A percentile compares a stretch with the other conserved stretches of the same genome.
Conservation (phyloP, 2,329 filamentous ascomycete species). For the Fusarium sp. region DNA sequence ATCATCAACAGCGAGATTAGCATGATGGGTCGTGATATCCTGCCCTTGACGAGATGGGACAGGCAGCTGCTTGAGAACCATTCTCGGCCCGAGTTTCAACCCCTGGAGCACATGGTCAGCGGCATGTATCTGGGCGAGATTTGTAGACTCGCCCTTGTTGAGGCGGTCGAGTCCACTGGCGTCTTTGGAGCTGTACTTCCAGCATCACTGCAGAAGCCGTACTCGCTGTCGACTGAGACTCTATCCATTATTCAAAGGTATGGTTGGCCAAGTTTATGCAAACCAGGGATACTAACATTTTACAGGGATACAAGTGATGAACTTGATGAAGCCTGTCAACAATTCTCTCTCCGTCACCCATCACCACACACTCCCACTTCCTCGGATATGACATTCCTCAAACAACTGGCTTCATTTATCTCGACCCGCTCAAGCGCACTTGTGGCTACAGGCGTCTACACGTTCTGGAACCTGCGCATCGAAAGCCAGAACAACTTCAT, state of each 20-base stretch:
- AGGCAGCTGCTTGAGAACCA: constrained; percentile 62
- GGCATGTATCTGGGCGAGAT: constrained; percentile 77
- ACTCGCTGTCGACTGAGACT: constrained; percentile 71
- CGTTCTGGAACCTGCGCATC: constrained; percentile 68
- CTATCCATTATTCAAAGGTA: constrained; percentile 69
- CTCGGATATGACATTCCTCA: constrained; percentile 64
- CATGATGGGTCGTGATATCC: constrained; percentile 71
- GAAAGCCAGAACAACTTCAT: constrained; percentile 57
- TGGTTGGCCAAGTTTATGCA: constrained; percentile 32
- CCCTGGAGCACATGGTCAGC: constrained; percentile 71
- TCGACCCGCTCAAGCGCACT: constrained; percentile 70
- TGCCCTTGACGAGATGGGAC: constrained; percentile 74
- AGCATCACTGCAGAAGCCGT: constrained; percentile 61
- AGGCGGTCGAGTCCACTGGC: constrained; percentile 66
- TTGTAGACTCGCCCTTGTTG: constrained; percentile 67
- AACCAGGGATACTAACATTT: constrained; percentile 33
- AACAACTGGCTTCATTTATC: constrained; percentile 64
- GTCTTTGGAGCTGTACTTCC: constrained; percentile 69
- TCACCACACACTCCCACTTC: constrained; percentile 53
- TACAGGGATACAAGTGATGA: constrained; percentile 58
- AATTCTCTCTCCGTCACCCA: constrained; percentile 65
- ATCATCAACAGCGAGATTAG: constrained; percentile 76
- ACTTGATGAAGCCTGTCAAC: constrained; percentile 57
- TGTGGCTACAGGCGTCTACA: constrained; percentile 68
- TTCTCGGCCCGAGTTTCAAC: constrained; percentile 69